phyloP scores from a whole-genome alignment of 371 early-diverging fungal genomes.

The Rhizopus arrhizus region DNA sequence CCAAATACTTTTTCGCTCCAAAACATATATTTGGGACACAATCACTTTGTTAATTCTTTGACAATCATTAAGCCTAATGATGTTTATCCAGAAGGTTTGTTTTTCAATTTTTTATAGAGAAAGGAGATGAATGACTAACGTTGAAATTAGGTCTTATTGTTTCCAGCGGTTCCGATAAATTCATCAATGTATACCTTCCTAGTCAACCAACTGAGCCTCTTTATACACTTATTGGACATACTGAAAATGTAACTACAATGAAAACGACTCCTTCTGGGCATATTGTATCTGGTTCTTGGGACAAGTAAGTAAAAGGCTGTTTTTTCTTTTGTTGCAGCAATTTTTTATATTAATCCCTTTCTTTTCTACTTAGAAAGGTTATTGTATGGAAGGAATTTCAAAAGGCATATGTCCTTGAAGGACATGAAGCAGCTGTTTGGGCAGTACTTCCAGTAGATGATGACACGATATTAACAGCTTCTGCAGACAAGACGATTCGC shows the following conservation, averaged over 20 bases:
- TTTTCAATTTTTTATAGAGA: neutral
- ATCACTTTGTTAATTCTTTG: conserved; percentile 83
- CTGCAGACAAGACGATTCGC: conserved; percentile 93
- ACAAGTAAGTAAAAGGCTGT: conserved; percentile 64
- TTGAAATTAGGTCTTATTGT: conserved; percentile 70
- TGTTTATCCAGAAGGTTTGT: conserved; percentile 66
- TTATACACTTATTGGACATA: conserved; percentile 80
- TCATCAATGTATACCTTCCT: conserved; percentile 81
- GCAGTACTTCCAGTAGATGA: conserved; percentile 78
- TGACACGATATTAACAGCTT: conserved; percentile 78
- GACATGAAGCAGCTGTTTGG: conserved; percentile 93
- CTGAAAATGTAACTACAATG: conserved; percentile 85
- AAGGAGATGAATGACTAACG: neutral
- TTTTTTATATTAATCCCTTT: neutral
- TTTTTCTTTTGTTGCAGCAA: neutral
- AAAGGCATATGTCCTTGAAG: conserved; percentile 68
- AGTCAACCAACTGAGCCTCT: conserved; percentile 59
- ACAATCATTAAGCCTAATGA: conserved; percentile 60
- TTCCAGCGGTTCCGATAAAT: conserved; percentile 84
- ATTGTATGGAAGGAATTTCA: conserved; percentile 85
- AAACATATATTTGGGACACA: conserved; percentile 68
- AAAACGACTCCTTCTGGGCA: conserved; percentile 64
- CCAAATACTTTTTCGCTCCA: conserved; percentile 56
- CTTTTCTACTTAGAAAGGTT: conserved; percentile 23
- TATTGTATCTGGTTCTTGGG: conserved; percentile 96